phyloP scores from a whole-genome alignment of 2,329 filamentous ascomycete genomes.

The Pseudogymnoascus sp. region DNA sequence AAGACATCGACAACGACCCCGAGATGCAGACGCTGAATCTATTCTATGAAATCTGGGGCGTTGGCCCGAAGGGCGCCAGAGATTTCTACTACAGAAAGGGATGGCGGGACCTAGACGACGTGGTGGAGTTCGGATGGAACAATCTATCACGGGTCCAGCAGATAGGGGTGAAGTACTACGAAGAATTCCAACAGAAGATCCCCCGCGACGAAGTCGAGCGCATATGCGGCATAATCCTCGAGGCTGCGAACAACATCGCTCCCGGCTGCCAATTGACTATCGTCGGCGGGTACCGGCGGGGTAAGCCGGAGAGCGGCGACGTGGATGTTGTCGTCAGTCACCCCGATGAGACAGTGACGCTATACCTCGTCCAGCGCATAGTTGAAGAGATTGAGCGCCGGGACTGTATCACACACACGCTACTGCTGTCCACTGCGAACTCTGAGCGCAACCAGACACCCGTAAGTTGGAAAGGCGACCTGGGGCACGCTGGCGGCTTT shows the following conservation, averaged over 20 bases:
- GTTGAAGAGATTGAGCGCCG: slow-evolving; percentile 61
- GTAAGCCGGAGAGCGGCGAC: slow-evolving; percentile 61
- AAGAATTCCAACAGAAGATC: slow-evolving; percentile 69
- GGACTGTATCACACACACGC: slow-evolving; percentile 71
- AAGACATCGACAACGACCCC: slow-evolving; percentile 55
- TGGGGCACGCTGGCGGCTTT: slow-evolving; percentile 24
- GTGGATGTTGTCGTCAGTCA: slow-evolving; percentile 83
- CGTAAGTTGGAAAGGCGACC: slow-evolving; percentile 44
- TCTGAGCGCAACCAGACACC: slow-evolving; percentile 63
- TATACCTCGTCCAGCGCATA: slow-evolving; percentile 62
- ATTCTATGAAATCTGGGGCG: slow-evolving; percentile 90
- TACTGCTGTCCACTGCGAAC: slow-evolving; percentile 61
- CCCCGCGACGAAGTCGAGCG: slow-evolving; percentile 63
- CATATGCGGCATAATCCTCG: slow-evolving; percentile 56
- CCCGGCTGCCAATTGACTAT: slow-evolving; percentile 50
- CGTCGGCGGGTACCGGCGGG: slow-evolving; percentile 60
- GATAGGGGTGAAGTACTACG: slow-evolving; percentile 89
- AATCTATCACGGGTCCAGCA: slow-evolving; percentile 73
- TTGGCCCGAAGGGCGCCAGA: slow-evolving; percentile 70
- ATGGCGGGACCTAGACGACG: slow-evolving; percentile 78
- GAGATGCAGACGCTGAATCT: slow-evolving; percentile 54
- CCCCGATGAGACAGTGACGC: slow-evolving; percentile 59
- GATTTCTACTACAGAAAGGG: slow-evolving; percentile 67
- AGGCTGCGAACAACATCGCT: slow-evolving; percentile 57
- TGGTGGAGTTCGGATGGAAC: slow-evolving; percentile 75